Evolutionary conservation across 768 basidiomycete genomes (phyloP).

Genomic region (Pulveroboletus sp.): DNA sequence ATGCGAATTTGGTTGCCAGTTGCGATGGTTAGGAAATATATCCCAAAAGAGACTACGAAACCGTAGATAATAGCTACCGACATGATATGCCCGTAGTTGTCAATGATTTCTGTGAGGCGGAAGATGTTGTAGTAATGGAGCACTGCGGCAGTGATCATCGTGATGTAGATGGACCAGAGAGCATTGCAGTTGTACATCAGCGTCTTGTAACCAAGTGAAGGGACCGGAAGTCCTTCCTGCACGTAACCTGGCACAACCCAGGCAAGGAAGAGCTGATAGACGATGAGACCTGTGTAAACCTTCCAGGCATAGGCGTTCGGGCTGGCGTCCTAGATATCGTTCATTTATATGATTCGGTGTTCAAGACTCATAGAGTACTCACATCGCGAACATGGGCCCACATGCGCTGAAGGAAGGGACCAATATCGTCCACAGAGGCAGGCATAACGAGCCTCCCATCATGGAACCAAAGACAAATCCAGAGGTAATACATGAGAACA

Average conservation of each 20-base stretch:
- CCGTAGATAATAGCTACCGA: slow-evolving; percentile 91
- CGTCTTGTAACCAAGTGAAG: slow-evolving; percentile 88
- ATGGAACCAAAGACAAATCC: slow-evolving; percentile 96
- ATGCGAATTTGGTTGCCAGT: slow-evolving; percentile 84
- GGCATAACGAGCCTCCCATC: slow-evolving; percentile 79
- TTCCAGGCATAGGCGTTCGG: slow-evolving; percentile 87
- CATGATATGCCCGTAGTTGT: slow-evolving; percentile 95
- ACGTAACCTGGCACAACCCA: slow-evolving; percentile 86
- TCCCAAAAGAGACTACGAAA: slow-evolving; percentile 72
- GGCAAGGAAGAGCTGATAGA: slow-evolving; percentile 87
- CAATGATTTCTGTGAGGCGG: slow-evolving; percentile 91
- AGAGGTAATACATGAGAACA: slow-evolving; percentile 95
- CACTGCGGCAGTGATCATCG: slow-evolving; percentile 65
- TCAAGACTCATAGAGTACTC: slow-evolving; percentile 19
- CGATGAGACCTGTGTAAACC: slow-evolving; percentile 84
- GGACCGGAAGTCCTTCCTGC: slow-evolving; percentile 95
- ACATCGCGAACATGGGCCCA: slow-evolving; percentile 82
- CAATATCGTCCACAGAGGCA: slow-evolving; percentile 58
- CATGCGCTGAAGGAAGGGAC: slow-evolving; percentile 77
- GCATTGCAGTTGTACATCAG: slow-evolving; percentile 98
- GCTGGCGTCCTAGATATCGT: slow-evolving; percentile 69
- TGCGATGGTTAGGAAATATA: slow-evolving; percentile 73
- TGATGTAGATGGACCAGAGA: slow-evolving; percentile 75
- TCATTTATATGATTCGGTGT: neutral
- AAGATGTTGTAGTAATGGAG: slow-evolving; percentile 81